Evolutionary conservation across 2,329 filamentous ascomycete species (phyloP).

Genomic region (Curvularia verruculosa): DNA sequence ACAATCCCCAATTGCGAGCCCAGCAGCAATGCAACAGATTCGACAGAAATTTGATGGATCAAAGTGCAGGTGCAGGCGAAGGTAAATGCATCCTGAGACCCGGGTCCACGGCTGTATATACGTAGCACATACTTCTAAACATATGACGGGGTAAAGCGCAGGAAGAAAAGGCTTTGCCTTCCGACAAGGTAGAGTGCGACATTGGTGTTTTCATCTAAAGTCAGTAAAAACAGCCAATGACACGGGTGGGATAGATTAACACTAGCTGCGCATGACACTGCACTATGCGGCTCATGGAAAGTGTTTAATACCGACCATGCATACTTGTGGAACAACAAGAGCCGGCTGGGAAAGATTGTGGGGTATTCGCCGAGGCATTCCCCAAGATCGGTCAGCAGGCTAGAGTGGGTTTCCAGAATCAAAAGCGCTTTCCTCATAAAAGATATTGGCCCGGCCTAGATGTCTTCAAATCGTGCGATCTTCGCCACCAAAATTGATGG

Average conservation of each 20-base stretch:
- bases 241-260: slow-evolving; percentile 17
- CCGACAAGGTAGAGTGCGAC: slow-evolving; percentile 20
- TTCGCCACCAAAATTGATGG: neutral
- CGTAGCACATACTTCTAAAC: slow-evolving; percentile 14
- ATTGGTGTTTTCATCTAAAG: slow-evolving; percentile 31
- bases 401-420: neutral
- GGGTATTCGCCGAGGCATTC: slow-evolving; percentile 18
- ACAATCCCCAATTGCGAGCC: neutral
- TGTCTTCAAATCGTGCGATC: neutral
- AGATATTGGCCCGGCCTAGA: neutral
- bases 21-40: neutral
- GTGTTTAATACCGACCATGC: slow-evolving; percentile 28
- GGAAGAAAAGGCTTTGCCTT: slow-evolving; percentile 20
- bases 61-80: slow-evolving; percentile 4
- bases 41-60: neutral
- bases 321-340: slow-evolving; percentile 25
- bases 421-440: neutral
- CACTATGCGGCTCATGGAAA: slow-evolving; percentile 32
- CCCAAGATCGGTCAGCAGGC: slow-evolving; percentile 11
- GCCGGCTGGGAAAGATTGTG: slow-evolving; percentile 23
- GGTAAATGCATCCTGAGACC: slow-evolving; percentile 1
- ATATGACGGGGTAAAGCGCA: slow-evolving; percentile 12
- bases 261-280: slow-evolving; percentile 25
- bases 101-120: slow-evolving; percentile 19
- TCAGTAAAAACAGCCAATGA: slow-evolving; percentile 23